phyloP scores from a whole-genome alignment of 352 stramenopile genomes.

The Phytopythium delawarense region DNA sequence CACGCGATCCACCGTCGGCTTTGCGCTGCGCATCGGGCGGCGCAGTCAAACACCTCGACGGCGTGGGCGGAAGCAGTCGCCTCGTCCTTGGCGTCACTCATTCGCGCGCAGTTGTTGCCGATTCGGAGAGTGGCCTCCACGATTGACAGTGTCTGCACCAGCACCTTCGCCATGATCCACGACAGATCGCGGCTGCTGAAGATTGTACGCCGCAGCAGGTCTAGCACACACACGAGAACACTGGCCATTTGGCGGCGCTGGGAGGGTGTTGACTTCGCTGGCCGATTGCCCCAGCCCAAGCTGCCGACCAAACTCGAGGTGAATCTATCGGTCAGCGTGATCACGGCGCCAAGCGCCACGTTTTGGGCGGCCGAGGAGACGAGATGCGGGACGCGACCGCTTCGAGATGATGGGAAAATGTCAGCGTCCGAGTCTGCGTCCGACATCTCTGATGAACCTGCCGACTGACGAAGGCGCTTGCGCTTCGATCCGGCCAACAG shows the following conservation, averaged over 20 bases:
- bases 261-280: background rate
- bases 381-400: conserved; percentile 28
- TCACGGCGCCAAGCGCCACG: conserved; percentile 27
- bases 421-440: conserved; percentile 16
- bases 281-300: background rate
- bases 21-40: conserved; percentile 3
- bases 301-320: background rate
- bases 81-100: conserved; percentile 2
- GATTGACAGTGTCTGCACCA: conserved; percentile 42
- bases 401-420: background rate
- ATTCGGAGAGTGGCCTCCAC: conserved; percentile 42
- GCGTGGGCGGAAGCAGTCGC: background rate
- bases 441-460: conserved; percentile 8
- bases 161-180: conserved; percentile 30
- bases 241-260: background rate
- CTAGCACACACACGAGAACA: conserved; percentile 16
- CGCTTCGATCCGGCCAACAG: background rate
- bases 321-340: conserved; percentile 33
- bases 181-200: conserved; percentile 26
- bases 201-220: conserved; percentile 25
- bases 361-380: conserved; percentile 27
- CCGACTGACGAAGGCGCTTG: conserved; percentile 11
- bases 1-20: conserved; percentile 32
- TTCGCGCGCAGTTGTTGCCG: conserved; percentile 18
- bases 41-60: conserved; percentile 12